phyloP scores from a whole-genome alignment of 2,329 filamentous ascomycete genomes.

The Diaporthe australafricana region DNA sequence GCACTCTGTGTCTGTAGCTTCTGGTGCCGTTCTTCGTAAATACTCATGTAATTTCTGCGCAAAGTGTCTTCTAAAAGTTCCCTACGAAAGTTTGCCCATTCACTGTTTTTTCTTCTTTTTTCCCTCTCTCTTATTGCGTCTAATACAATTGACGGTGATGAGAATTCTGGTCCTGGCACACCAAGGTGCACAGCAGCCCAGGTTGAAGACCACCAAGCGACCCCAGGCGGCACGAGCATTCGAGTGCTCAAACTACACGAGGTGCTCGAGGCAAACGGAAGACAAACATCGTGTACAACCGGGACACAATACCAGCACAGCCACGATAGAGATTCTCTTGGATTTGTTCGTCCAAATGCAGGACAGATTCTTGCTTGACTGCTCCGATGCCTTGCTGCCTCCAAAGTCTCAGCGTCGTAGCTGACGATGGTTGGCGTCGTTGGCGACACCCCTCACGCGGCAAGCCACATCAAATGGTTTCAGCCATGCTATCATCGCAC shows the following conservation, averaged over 20 bases:
- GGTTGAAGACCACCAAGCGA: no score
- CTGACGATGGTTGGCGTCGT: constrained; percentile 21
- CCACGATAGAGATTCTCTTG: not conserved
- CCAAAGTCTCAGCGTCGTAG: constrained; percentile 23
- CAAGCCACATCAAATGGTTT: constrained; percentile 26
- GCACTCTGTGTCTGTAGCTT: not conserved
- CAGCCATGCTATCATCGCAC: constrained; percentile 29
- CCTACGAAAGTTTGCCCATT: not conserved
- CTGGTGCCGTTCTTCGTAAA: not conserved
- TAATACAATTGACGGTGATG: no score
- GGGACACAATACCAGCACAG: no score
- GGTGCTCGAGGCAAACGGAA: no score
- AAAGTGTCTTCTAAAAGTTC: not conserved
- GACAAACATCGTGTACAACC: no score
- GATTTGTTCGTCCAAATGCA: not conserved
- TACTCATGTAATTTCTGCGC: no score
- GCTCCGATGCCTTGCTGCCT: constrained; percentile 10
- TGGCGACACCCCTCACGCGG: constrained; percentile 2
- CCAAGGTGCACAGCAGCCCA: no score
- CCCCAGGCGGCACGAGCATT: no score
- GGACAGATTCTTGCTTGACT: not conserved
- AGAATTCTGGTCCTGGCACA: no score
- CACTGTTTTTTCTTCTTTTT: not conserved
- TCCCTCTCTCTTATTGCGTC: no score
- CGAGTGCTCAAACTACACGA: no score